Base-by-base conservation (phyloP, 2,329 filamentous ascomycete species). In the Xylaria multiplex region DNA sequence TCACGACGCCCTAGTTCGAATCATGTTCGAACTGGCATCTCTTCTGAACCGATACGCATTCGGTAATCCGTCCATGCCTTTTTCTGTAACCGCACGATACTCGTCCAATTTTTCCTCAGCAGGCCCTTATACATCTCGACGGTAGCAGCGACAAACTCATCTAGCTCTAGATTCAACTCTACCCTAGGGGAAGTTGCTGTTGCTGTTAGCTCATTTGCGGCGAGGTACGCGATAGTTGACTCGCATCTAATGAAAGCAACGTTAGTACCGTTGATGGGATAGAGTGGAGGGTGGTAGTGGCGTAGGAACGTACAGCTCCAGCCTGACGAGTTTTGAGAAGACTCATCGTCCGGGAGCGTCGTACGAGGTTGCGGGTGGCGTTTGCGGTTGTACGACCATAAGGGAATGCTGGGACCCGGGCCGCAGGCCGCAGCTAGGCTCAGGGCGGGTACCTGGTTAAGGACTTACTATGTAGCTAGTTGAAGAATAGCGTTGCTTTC, bases 81-180 rank as follows among this genome's bases (percentile, higher is more conserved):
- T 81, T 97, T 97, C 81, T 98, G 95, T 78, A 98, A 80, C 67
- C 95, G 87, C 74, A 97, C 93, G 40, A 98, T 91, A 75, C 93
- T 96, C 24, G 95, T 98, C 95, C 95, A 98, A 83, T 98, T 98
- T 86, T 97, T 97, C 85, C 97, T 95, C 72, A 98, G 81, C 32
- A 98, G 81, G 1, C 92, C 92, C 80, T 97, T 93, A 81, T 97
- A 98, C 81, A 96, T 97, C 84, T 97, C 97, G 61, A 90, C 86
- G 24, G 93, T 97, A 16, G 87, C 86, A 68, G 91, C 84, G 77
- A 97, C 93, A 75, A 96, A 94, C 59, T 86, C 87, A 57, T 89
- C 86, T 53, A 60, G 50, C 6, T 46, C 56, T 3, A 97, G 85
- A 62, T 86, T 85, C 11, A 92, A 81, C 79, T 97, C 94, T 75